phyloP scores from a whole-genome alignment of 495 filamentous ascomycete species.

The Hypoxylon cercidicola region DNA sequence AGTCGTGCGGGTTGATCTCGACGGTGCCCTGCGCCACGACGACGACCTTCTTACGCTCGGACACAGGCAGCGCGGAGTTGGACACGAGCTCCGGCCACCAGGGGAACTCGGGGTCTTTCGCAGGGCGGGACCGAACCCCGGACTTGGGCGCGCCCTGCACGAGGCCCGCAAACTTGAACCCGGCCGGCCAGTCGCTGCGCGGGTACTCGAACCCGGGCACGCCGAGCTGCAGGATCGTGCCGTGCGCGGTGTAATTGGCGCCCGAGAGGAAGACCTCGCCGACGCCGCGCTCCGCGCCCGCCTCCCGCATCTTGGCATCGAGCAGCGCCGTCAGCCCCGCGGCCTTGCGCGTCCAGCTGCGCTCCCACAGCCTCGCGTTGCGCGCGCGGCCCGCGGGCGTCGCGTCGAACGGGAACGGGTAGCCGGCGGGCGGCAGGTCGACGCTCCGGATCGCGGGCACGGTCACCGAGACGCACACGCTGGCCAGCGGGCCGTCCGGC shows the following conservation, averaged over 20 bases:
- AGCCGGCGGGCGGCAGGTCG: slow-evolving; percentile 39
- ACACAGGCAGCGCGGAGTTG: slow-evolving; percentile 5
- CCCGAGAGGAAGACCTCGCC: slow-evolving; percentile 34
- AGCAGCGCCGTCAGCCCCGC: slow-evolving; percentile 24
- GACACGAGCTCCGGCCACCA: slow-evolving; percentile 41
- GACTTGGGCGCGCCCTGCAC: slow-evolving; percentile 36
- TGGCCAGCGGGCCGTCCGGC: slow-evolving; percentile 26
- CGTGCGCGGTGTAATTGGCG: slow-evolving; percentile 41
- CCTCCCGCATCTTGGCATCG: slow-evolving; percentile 24
- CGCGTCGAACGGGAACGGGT: slow-evolving; percentile 33
- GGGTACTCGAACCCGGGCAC: slow-evolving; percentile 51
- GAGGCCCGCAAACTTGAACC: slow-evolving; percentile 48
- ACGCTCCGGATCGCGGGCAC: slow-evolving; percentile 46
- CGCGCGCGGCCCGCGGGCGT: slow-evolving; percentile 26
- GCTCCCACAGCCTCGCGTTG: slow-evolving; percentile 33
- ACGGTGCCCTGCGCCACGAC: slow-evolving; percentile 54
- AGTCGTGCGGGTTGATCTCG: slow-evolving; percentile 42
- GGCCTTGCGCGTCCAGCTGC: slow-evolving; percentile 30
- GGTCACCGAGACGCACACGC: slow-evolving; percentile 28
- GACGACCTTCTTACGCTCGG: slow-evolving; percentile 42
- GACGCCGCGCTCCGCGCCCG: slow-evolving; percentile 15
- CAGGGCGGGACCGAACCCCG: background rate
- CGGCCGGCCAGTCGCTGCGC: slow-evolving; percentile 46
- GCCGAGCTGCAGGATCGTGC: slow-evolving; percentile 48
- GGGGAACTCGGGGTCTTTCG: slow-evolving; percentile 18